A percentile compares a stretch with the other conserved stretches of the same genome.
Conservation (phyloP, 2,329 filamentous ascomycete species). For the Aspergillus sp. region DNA sequence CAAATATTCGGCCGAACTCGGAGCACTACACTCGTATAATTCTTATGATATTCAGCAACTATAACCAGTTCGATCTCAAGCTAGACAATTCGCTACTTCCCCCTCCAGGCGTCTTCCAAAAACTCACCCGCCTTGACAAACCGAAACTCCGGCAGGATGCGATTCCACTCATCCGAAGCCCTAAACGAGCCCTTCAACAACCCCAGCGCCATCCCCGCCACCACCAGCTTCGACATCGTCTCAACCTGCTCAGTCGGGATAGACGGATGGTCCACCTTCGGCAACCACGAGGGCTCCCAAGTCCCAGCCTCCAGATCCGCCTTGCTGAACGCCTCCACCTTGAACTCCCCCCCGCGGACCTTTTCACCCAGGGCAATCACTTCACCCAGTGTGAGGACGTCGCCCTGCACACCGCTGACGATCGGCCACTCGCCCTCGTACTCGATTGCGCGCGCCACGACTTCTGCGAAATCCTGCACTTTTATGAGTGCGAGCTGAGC, state of each 20-base stretch:
- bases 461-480: background rate
- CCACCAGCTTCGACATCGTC: background rate
- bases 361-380: background rate
- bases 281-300: constrained; percentile 4
- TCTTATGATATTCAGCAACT: too few species aligned
- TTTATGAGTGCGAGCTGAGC: background rate
- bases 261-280: constrained; percentile 3
- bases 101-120: background rate
- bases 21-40: too few species aligned
- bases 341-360: constrained; percentile 3
- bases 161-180: constrained; percentile 8
- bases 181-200: background rate
- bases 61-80: too few species aligned
- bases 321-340: background rate
- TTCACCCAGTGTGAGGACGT: background rate
- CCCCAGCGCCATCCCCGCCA: background rate
- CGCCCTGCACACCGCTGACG: constrained; percentile 1
- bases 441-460: constrained; percentile 2
- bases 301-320: background rate
- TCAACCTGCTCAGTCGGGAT: constrained; percentile 1
- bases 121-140: constrained; percentile 6
- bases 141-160: background rate
- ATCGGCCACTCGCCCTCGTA: constrained; percentile 12
- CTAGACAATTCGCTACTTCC: background rate
- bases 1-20: background rate